phyloP scores from a whole-genome alignment of 495 filamentous ascomycete genomes.

The Lineolata rhizophorae region DNA sequence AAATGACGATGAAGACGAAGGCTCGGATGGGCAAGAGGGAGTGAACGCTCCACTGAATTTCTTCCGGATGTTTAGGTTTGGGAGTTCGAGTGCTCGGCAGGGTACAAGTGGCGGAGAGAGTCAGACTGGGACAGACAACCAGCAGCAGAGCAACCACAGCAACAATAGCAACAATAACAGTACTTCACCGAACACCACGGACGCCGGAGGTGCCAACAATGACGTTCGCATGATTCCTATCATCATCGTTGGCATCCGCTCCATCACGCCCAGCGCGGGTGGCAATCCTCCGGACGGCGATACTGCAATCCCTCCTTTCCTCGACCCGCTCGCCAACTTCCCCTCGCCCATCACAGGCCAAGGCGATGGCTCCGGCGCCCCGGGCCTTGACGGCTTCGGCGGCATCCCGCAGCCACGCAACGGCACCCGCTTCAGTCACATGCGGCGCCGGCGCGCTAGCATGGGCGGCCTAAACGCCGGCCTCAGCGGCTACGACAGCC shows the following conservation, averaged over 20 bases:
- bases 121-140: too few relatives aligned
- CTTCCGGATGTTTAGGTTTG: constrained; percentile 26
- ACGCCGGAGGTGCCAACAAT: constrained; percentile 17
- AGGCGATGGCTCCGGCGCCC: constrained; percentile 12
- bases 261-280: constrained; percentile 35
- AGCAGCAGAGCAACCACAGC: too few relatives aligned
- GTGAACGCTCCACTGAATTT: constrained; percentile 20
- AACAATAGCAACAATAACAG: neutral
- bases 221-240: constrained; percentile 44
- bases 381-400: constrained; percentile 19
- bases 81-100: too few relatives aligned
- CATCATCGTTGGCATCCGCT: constrained; percentile 52
- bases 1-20: constrained; percentile 8
- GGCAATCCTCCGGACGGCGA: too few relatives aligned
- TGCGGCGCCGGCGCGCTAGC: constrained; percentile 27
- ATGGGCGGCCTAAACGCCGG: constrained; percentile 23
- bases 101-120: constrained; percentile 3
- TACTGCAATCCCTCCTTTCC: constrained; percentile 31
- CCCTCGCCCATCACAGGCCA: constrained; percentile 15
- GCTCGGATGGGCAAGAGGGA: constrained; percentile 7
- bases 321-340: constrained; percentile 32
- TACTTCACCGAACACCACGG: neutral
- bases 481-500: constrained; percentile 23
- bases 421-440: constrained; percentile 27
- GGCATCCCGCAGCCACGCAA: constrained; percentile 17